Evolutionary conservation across 371 early-diverging fungal species (phyloP).

Genomic region (Saksenaea vasiformis): DNA sequence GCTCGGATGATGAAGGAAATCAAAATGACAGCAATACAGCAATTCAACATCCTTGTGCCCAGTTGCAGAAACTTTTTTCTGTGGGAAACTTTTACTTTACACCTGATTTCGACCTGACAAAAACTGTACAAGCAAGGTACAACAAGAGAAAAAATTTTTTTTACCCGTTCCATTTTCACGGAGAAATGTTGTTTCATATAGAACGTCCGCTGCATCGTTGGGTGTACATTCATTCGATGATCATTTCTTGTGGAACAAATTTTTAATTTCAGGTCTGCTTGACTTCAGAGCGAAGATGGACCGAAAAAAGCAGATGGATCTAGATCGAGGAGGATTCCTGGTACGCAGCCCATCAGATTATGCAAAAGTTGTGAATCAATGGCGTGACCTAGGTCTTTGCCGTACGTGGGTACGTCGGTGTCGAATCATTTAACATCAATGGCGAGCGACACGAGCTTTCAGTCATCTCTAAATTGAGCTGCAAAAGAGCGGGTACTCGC

Average conservation of each 20-base stretch:
- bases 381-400: constrained; percentile 45
- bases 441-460: constrained; percentile 59
- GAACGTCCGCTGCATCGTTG: constrained; percentile 46
- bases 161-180: neutral
- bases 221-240: constrained; percentile 59
- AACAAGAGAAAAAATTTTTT: neutral
- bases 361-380: neutral
- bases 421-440: constrained; percentile 41
- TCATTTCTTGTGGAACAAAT: constrained; percentile 90
- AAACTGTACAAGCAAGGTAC: constrained; percentile 66
- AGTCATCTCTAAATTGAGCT: constrained; percentile 91
- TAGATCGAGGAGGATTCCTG: constrained; percentile 75
- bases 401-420: constrained; percentile 72
- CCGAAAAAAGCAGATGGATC: constrained; percentile 57
- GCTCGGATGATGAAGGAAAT: constrained; percentile 32
- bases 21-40: constrained; percentile 25
- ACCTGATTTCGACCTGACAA: constrained; percentile 74
- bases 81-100: constrained; percentile 80
- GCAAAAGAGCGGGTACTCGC: constrained; percentile 94
- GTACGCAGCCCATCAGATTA: constrained; percentile 29
- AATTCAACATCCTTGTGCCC: constrained; percentile 63
- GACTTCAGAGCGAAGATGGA: constrained; percentile 74
- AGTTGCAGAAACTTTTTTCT: constrained; percentile 66
- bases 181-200: constrained; percentile 12
- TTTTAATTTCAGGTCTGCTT: constrained; percentile 76